Evolutionary conservation across 2,329 filamentous ascomycete genomes (phyloP), one percentile per base, ranked within the genome.

Genomic region (Aspergillus unguis): DNA sequence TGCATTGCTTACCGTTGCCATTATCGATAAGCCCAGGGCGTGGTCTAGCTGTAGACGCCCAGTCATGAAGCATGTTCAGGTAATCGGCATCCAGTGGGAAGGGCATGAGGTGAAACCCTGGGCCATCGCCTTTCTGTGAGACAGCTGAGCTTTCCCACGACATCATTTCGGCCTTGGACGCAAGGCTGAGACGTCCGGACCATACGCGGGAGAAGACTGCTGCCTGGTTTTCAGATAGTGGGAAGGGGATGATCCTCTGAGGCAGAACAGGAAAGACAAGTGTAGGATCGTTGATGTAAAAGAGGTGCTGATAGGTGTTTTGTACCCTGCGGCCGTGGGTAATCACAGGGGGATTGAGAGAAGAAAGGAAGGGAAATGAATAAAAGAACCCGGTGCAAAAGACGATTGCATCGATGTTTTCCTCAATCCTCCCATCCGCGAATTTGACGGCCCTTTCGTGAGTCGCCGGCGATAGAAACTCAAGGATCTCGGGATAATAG

Each of bases 371-470:
- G 0, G 91, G 90, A 53, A 87, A 88, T 4, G 86, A 85, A 71
- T 89, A 96, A 52, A 95, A 82, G 64, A 95, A 97, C 0, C 92
- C 92, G 0, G 92, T 96, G 68, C 89, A 92, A 70, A 92, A 96
- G 28, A 97, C 68, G 5, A 96, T 75, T 1, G 83, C 81, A 63
- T 96, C 92, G 51, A 97, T 71, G 32, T 85, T 75, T 3, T 73
- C 73, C 64, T 90, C 87, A 7, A 86, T 65, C 0, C 76, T 77
- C 2, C 86, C 87, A 62, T 90, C 79, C 37, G 78, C 76, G 57
- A 95, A 89, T 31, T 80, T 76, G 2, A 94, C 79, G 3, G 80
- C 84, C 56, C 83, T 79, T 47, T 80, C 73, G 3, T 78, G 71
- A 0, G 75, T 65, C 7, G 53, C 9, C 78, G 70, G 58, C 77